Evolutionary conservation across 768 basidiomycete species (phyloP).

Genomic region (Trametes cinnabarina): DNA sequence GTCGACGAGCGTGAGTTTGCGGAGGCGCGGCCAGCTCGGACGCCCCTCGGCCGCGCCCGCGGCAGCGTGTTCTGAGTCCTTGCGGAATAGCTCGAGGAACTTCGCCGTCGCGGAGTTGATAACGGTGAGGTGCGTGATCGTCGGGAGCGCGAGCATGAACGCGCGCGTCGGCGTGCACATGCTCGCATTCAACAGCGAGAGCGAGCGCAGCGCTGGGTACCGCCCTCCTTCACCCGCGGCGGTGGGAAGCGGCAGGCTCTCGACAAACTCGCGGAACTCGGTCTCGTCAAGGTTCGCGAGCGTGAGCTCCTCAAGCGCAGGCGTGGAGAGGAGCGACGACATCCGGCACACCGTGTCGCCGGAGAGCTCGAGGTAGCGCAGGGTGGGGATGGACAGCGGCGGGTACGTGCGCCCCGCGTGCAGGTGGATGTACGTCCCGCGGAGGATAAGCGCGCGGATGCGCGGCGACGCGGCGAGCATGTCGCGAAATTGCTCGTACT

Average conservation of each 20-base stretch:
- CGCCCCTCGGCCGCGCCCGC: slow-evolving; percentile 10
- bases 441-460: slow-evolving; percentile 23
- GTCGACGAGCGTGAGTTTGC: slow-evolving; percentile 25
- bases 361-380: slow-evolving; percentile 26
- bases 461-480: slow-evolving; percentile 22
- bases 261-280: slow-evolving; percentile 28
- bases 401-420: slow-evolving; percentile 14
- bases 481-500: slow-evolving; percentile 21
- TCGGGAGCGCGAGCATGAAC: slow-evolving; percentile 24
- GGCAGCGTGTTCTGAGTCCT: too few relatives aligned
- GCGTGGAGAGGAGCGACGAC: slow-evolving; percentile 23
- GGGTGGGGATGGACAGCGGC: slow-evolving; percentile 18
- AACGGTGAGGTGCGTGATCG: slow-evolving; percentile 23
- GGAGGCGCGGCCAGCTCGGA: slow-evolving; percentile 21
- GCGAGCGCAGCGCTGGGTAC: slow-evolving; percentile 22
- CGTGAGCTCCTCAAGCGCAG: slow-evolving; percentile 21
- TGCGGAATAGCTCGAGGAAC: slow-evolving; percentile 24
- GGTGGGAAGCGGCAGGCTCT: slow-evolving; percentile 13
- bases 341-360: slow-evolving; percentile 26
- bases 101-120: slow-evolving; percentile 24
- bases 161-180: slow-evolving; percentile 19
- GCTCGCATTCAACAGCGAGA: slow-evolving; percentile 23
- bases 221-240: slow-evolving; percentile 1
- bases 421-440: slow-evolving; percentile 25
- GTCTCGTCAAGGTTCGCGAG: slow-evolving; percentile 29